phyloP scores from a whole-genome alignment of 164 flowering plant genomes.

The Umbilicus rupestris region DNA sequence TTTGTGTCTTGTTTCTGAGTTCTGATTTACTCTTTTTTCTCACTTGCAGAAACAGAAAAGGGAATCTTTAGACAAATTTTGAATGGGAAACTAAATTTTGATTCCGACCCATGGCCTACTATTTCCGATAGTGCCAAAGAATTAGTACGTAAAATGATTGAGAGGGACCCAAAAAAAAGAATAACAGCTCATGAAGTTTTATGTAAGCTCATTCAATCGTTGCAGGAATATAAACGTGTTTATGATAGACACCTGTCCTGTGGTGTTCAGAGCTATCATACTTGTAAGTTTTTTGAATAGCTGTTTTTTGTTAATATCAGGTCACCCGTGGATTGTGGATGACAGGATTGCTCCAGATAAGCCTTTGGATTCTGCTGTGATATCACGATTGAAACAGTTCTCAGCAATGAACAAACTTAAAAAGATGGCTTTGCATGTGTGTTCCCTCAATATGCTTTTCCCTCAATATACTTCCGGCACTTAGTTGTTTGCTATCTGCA shows the following conservation, averaged over 20 bases:
- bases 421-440: constrained; percentile 86
- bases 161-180: constrained; percentile 59
- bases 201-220: constrained; percentile 37
- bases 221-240: not conserved
- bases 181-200: constrained; percentile 74
- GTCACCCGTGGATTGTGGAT: constrained; percentile 90
- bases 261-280: not conserved
- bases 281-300: constrained; percentile 7
- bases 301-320: constrained; percentile 23
- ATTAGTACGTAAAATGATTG: constrained; percentile 66
- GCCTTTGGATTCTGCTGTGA: constrained; percentile 80
- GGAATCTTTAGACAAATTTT: constrained; percentile 88
- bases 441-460: constrained; percentile 14
- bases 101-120: constrained; percentile 82
- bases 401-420: constrained; percentile 84
- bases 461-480: not conserved
- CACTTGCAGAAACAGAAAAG: constrained; percentile 59
- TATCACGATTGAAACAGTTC: constrained; percentile 73
- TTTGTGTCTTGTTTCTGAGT: not conserved
- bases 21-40: not conserved
- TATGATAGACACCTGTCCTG: not conserved
- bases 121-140: constrained; percentile 87
- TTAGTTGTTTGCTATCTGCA: not conserved
- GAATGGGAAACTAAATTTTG: constrained; percentile 65
- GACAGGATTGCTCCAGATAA: constrained; percentile 73